phyloP scores from a whole-genome alignment of 192 early-diverging fungal genomes.

The Diversispora epigaea region DNA sequence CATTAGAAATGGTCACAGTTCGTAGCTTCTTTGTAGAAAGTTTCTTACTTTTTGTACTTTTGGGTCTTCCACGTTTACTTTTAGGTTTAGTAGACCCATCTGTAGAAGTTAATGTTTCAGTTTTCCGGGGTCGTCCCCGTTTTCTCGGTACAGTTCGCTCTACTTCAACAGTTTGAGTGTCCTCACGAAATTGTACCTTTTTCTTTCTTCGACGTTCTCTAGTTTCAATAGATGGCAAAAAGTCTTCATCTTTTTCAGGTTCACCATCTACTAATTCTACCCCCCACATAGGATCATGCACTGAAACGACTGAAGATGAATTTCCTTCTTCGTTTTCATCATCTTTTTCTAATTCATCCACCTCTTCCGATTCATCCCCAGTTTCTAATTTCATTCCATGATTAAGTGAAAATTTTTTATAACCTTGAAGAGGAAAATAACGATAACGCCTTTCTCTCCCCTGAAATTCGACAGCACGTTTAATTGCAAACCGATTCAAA shows the following conservation, averaged over 20 bases:
- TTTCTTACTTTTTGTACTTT: neutral
- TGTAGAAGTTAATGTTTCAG: neutral
- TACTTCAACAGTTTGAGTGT: neutral
- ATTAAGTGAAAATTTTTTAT: conserved; percentile 28
- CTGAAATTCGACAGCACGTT: conserved; percentile 57
- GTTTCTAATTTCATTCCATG: conserved; percentile 21
- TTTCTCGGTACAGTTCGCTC: neutral
- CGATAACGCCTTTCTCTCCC: conserved; percentile 65
- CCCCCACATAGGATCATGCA: neutral
- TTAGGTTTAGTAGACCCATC: neutral
- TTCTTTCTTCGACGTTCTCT: conserved; percentile 18
- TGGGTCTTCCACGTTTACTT: neutral
- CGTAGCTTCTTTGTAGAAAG: neutral
- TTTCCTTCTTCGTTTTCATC: neutral
- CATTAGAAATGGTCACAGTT: no score
- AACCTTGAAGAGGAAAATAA: conserved; percentile 52
- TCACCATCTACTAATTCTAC: neutral
- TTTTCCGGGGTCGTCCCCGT: conserved; percentile 14
- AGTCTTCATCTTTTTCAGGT: conserved; percentile 14
- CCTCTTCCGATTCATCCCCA: no score
- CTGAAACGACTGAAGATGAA: neutral
- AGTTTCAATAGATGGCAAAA: neutral
- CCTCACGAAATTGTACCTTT: neutral
- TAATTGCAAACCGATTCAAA: conserved; percentile 35
- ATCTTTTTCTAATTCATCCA: no score